Percentiles rank a stretch among this genome's conserved stretches.
These are phyloP conservation scores for Posidonia australis DNA, from an alignment of 106 monocot species.

Conservation along the genomic window DNA sequence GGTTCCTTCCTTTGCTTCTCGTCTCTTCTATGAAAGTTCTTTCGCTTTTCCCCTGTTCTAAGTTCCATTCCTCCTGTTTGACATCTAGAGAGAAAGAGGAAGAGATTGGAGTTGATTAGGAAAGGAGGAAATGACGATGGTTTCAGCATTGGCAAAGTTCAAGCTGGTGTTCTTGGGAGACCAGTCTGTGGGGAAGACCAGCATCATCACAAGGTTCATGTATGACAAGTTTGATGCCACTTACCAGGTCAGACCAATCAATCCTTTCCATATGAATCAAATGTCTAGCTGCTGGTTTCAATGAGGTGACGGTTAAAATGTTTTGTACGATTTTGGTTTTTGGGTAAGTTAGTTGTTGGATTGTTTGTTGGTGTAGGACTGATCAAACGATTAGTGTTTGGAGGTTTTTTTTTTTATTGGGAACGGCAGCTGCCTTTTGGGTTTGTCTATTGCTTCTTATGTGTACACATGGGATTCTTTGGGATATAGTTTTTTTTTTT, in stretches of 20 bases:
- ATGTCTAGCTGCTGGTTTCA: no score
- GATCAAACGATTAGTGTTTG: no score
- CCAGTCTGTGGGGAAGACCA: constrained; percentile 41
- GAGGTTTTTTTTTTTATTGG: no score
- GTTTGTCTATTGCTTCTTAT: no score
- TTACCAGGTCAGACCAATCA: constrained; percentile 31
- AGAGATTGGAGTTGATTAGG: constrained; percentile 2
- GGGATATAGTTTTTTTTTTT: no score
- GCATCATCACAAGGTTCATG: constrained; percentile 60
- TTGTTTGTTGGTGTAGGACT: no score
- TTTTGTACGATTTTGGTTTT: no score
- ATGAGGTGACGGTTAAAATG: no score
- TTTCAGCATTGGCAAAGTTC: constrained; percentile 45
- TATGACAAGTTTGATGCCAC: constrained; percentile 52
- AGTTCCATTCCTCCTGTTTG: neutral
- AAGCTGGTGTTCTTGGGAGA: constrained; percentile 45
- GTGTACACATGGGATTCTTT: no score
- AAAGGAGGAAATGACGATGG: neutral
- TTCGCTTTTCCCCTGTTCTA: neutral
- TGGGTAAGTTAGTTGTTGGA: no score
- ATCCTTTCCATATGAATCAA: neutral
- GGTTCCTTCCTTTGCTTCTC: neutral
- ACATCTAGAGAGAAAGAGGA: neutral
- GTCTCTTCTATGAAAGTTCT: neutral
- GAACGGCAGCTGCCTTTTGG: no score